Base-by-base conservation (phyloP, 2,329 filamentous ascomycete genomes). In the Lachnellula willkommii region DNA sequence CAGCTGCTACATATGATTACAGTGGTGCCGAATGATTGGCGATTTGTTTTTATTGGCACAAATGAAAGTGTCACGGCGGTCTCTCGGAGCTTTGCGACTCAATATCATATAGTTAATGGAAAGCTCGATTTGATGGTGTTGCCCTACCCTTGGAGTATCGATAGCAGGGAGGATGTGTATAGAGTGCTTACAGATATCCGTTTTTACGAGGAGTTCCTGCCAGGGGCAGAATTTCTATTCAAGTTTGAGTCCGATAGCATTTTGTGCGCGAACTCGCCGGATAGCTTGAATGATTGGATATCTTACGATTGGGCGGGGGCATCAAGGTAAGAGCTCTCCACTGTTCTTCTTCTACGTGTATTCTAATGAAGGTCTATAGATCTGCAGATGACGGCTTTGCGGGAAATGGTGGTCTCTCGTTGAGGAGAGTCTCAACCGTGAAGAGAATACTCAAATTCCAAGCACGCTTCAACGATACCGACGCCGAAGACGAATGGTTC, bases 401-500 rank as follows among this genome's bases (percentile, higher is more conserved):
- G 2, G 78, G 79, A 26, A 79, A 79, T 59, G 79, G 79, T 8
- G 80, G 80, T 2, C 71, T 83, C 9, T 80, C 79, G 0, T 69
- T 83, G 5, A 76, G 80, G 48, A 75, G 77, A 35, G 72, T 82
- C 1, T 79, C 77, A 1, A 70, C 75, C 14, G 78, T 82, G 51
- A 69, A 71, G 6, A 71, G 73, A 22, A 69, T 81, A 2, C 71
- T 83, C 12, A 63, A 65, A 32, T 78, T 78, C 60, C 78, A 82
- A 60, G 68, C 69, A 17, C 74, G 80, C 15, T 72, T 72, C 61
- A 78, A 79, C 67, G 68, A 79, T 64, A 74, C 74, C 11, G 72
- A 76, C 36, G 70, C 79, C 40, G 80, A 83, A 64, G 80, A 82
- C 54, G 74, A 79, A 56, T 83, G 80, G 80, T 78, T 81, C 56